These are phyloP conservation scores for Aspergillaceae sp. DNA, from an alignment of 2,329 filamentous ascomycete species.

Conservation along the genomic window DNA sequence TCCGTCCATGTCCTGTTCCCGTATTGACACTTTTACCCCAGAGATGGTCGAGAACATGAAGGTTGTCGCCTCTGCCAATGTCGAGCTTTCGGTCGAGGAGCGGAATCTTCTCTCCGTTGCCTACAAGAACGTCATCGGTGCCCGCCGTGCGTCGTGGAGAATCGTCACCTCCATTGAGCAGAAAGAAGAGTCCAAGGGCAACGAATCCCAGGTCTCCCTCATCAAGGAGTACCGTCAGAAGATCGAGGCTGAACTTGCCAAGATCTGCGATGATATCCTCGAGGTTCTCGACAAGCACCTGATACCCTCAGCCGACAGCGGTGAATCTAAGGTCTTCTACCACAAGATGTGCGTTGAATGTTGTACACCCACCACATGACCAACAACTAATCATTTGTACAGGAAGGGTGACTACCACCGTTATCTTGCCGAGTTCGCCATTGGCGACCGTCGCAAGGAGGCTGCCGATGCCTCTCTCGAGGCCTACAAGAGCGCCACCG, in stretches of 20 bases:
- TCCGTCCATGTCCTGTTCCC: neutral
- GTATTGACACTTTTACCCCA: slow-evolving; percentile 36
- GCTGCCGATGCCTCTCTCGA: slow-evolving; percentile 91
- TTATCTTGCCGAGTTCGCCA: slow-evolving; percentile 94
- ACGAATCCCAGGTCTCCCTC: slow-evolving; percentile 75
- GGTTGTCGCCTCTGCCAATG: slow-evolving; percentile 82
- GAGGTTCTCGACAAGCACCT: slow-evolving; percentile 89
- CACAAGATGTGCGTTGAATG: slow-evolving; percentile 78
- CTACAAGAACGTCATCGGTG: slow-evolving; percentile 98
- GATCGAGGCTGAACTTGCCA: slow-evolving; percentile 93
- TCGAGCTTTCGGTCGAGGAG: slow-evolving; percentile 82
- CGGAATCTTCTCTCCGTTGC: slow-evolving; percentile 94
- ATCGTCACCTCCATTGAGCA: slow-evolving; percentile 98
- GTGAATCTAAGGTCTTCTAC: slow-evolving; percentile 99
- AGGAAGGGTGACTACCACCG: slow-evolving; percentile 99
- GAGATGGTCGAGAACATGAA: slow-evolving; percentile 99
- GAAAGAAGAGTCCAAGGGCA: slow-evolving; percentile 99
- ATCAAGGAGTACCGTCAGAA: slow-evolving; percentile 99
- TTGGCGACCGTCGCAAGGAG: slow-evolving; percentile 88
- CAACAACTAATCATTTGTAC: slow-evolving; percentile 6
- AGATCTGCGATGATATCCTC: slow-evolving; percentile 96
- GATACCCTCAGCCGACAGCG: slow-evolving; percentile 86
- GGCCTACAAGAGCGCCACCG: slow-evolving; percentile 91
- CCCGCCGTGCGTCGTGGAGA: slow-evolving; percentile 94
- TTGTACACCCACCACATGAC: neutral